Evolutionary conservation across 495 filamentous ascomycete species (phyloP).

Genomic region (Pseudomonodictys pantanalensis): DNA sequence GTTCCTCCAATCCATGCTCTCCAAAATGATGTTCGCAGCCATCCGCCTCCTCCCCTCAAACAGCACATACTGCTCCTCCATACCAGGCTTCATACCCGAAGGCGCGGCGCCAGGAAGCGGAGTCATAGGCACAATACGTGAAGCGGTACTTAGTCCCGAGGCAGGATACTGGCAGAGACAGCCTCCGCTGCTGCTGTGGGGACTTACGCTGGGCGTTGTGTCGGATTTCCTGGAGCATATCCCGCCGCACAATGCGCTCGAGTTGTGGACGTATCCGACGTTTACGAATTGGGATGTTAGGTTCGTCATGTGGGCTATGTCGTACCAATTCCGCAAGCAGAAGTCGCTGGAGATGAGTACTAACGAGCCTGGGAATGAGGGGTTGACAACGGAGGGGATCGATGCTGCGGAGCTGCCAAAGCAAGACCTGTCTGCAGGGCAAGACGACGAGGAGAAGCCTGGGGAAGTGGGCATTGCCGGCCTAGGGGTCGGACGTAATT

Average conservation of each 20-base stretch:
- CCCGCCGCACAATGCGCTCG: constrained; percentile 59
- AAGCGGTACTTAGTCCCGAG: constrained; percentile 3
- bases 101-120: background rate
- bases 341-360: constrained; percentile 50
- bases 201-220: constrained; percentile 68
- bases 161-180: constrained; percentile 33
- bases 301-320: constrained; percentile 59
- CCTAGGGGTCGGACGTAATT: constrained; percentile 49
- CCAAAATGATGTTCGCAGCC: constrained; percentile 71
- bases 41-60: constrained; percentile 63
- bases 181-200: constrained; percentile 68
- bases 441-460: constrained; percentile 32
- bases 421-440: constrained; percentile 4
- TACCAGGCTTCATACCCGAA: constrained; percentile 45
- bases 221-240: constrained; percentile 71
- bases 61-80: constrained; percentile 54
- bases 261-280: constrained; percentile 69
- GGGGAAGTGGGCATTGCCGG: constrained; percentile 50
- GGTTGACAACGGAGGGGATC: constrained; percentile 21
- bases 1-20: constrained; percentile 55
- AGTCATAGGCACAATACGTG: constrained; percentile 6
- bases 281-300: constrained; percentile 67
- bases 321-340: constrained; percentile 57
- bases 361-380: background rate
- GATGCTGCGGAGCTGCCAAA: constrained; percentile 39